Evolutionary conservation across 352 stramenopile genomes (phyloP).

Genomic region (Phytopythium cucurbitacearum): DNA sequence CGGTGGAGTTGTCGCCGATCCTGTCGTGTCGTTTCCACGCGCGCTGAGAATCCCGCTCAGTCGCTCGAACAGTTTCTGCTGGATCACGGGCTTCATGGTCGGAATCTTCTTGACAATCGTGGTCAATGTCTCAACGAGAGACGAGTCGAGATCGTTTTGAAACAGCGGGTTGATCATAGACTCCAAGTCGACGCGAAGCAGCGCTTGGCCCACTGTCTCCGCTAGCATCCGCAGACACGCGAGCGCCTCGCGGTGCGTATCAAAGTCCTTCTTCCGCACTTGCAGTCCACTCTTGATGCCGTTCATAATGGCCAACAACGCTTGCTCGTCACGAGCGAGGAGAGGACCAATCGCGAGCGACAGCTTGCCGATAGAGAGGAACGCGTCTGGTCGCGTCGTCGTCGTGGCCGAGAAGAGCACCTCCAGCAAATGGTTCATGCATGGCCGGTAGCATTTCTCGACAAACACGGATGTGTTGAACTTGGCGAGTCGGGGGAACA

Average conservation of each 20-base stretch:
- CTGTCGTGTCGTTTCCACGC: constrained; percentile 38
- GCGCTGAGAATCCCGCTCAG: constrained; percentile 67
- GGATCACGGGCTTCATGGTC: constrained; percentile 66
- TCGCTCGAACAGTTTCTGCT: constrained; percentile 83
- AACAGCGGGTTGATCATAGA: constrained; percentile 78
- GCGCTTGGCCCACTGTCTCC: constrained; percentile 60
- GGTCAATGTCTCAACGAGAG: constrained; percentile 77
- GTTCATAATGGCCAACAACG: constrained; percentile 80
- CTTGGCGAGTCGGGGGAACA: constrained; percentile 83
- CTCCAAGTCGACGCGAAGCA: constrained; percentile 80
- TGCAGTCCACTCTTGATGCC: constrained; percentile 84
- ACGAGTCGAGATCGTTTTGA: constrained; percentile 78
- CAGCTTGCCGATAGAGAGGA: constrained; percentile 84
- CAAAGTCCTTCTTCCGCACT: constrained; percentile 77
- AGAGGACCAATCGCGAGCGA: constrained; percentile 74
- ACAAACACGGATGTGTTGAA: constrained; percentile 87
- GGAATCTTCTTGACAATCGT: constrained; percentile 86
- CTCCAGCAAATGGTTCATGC: constrained; percentile 83
- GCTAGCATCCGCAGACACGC: constrained; percentile 81
- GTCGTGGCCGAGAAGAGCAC: constrained; percentile 77
- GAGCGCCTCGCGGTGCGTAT: constrained; percentile 82
- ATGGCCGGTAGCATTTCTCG: constrained; percentile 76
- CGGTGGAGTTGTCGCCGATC: constrained; percentile 44
- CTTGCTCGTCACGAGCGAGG: constrained; percentile 73
- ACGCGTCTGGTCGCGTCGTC: constrained; percentile 67